phyloP scores from a whole-genome alignment of 768 basidiomycete species.

The Suillus brevipes region DNA sequence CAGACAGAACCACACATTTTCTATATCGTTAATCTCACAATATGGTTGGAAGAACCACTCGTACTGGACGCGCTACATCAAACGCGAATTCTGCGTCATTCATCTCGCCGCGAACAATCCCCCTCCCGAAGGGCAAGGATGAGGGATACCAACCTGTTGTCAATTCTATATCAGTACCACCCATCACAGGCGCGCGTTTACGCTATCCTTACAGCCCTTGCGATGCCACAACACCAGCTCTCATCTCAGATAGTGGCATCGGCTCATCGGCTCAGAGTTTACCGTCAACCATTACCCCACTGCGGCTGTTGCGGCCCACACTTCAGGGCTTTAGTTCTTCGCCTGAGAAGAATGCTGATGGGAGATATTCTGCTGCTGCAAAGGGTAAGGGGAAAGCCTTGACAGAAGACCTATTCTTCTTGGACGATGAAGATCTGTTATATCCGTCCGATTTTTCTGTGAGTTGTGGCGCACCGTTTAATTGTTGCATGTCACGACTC shows the following conservation, averaged over 20 bases:
- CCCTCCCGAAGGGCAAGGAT: neutral
- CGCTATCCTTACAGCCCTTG: slow-evolving; percentile 5
- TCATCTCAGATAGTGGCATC: neutral
- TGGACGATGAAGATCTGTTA: neutral
- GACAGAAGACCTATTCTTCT: neutral
- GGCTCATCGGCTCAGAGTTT: slow-evolving; percentile 7
- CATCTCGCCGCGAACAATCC: neutral
- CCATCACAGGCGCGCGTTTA: neutral
- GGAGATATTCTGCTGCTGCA: slow-evolving; percentile 11
- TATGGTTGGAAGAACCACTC: neutral
- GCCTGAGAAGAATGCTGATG: neutral
- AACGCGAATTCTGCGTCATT: neutral
- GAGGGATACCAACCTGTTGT: neutral
- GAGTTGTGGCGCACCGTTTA: neutral
- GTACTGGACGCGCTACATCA: neutral
- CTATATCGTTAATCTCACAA: neutral
- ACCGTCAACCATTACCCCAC: slow-evolving; percentile 19
- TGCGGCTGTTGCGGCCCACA: slow-evolving; percentile 16
- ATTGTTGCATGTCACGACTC: neutral
- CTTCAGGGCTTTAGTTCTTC: neutral
- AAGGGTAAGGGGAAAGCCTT: slow-evolving; percentile 20
- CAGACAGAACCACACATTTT: neutral
- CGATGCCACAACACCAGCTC: slow-evolving; percentile 3
- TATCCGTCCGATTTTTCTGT: neutral
- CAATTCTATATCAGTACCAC: neutral